These are phyloP conservation scores for Trametes cingulata DNA, from an alignment of 768 basidiomycete genomes.

Conservation along the genomic window DNA sequence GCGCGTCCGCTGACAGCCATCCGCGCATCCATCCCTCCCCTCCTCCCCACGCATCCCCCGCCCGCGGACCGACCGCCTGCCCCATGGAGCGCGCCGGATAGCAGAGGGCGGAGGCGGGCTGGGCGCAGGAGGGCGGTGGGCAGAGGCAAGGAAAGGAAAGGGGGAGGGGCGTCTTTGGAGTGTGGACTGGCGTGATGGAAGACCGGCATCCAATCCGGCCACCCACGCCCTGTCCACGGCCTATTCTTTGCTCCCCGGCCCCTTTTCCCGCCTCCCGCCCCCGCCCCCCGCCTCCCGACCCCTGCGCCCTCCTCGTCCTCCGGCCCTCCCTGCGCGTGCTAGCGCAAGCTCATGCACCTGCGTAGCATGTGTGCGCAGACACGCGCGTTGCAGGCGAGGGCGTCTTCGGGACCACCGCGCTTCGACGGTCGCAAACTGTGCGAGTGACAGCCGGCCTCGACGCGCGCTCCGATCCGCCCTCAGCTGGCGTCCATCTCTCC, in stretches of 20 bases:
- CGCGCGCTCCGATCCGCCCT: conserved; percentile 3
- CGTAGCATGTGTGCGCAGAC: too few species aligned
- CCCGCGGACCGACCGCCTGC: neutral
- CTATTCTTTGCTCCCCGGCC: conserved; percentile 23
- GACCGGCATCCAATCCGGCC: conserved; percentile 6
- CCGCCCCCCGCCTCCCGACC: neutral
- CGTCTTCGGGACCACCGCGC: too few species aligned
- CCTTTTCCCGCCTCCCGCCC: neutral
- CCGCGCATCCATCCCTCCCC: conserved; percentile 5
- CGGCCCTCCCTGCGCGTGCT: neutral
- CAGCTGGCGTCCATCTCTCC: neutral
- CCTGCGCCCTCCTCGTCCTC: neutral
- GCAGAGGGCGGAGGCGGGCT: too few species aligned
- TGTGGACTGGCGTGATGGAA: too few species aligned
- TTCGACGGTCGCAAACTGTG: neutral
- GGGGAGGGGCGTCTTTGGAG: too few species aligned
- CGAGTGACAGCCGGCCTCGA: neutral
- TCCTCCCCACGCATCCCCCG: neutral
- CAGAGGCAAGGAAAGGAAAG: neutral
- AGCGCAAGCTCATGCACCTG: too few species aligned
- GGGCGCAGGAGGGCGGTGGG: neutral
- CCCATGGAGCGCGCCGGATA: neutral
- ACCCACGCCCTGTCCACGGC: conserved; percentile 13
- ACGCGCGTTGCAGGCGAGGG: too few species aligned
- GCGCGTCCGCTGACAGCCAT: conserved; percentile 12